phyloP scores from a whole-genome alignment of 176 grass and related monocot species.

The Eremochloa ophiuroides region DNA sequence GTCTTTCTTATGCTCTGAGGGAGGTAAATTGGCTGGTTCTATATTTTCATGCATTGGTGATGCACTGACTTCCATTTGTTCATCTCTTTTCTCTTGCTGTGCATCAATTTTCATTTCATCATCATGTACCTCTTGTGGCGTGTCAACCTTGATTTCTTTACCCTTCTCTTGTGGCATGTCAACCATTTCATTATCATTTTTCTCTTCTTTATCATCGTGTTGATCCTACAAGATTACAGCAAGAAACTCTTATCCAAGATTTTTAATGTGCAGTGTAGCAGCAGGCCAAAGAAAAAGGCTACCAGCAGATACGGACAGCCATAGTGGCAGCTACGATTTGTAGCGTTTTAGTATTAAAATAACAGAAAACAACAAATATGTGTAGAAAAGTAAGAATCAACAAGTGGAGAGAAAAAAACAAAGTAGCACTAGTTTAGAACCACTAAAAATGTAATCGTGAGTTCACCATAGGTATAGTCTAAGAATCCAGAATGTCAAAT shows the following conservation, averaged over 20 bases:
- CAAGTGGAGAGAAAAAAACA: no score
- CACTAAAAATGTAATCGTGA: no score
- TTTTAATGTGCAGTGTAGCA: not conserved
- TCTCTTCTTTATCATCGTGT: constrained; percentile 30
- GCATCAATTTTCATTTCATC: constrained; percentile 25
- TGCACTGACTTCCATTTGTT: constrained; percentile 24
- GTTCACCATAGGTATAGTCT: no score
- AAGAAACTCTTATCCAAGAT: not conserved
- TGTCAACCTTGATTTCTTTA: not conserved
- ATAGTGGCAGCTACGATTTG: not conserved
- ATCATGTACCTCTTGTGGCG: constrained; percentile 19
- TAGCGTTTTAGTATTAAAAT: not conserved
- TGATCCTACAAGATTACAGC: constrained; percentile 31
- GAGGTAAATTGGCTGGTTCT: constrained; percentile 21
- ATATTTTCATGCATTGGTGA: constrained; percentile 15
- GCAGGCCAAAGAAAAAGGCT: not conserved
- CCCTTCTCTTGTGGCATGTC: constrained; percentile 7
- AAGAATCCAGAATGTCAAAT: no score
- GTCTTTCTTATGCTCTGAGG: constrained; percentile 26
- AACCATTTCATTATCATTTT: not conserved
- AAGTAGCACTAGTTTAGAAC: no score
- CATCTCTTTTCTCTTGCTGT: constrained; percentile 21
- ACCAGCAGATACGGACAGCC: not conserved
- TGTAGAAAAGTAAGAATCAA: not conserved
- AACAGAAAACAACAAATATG: not conserved